phyloP scores from a whole-genome alignment of 73 alveolate species.

The Symbiodinium pilosum region DNA sequence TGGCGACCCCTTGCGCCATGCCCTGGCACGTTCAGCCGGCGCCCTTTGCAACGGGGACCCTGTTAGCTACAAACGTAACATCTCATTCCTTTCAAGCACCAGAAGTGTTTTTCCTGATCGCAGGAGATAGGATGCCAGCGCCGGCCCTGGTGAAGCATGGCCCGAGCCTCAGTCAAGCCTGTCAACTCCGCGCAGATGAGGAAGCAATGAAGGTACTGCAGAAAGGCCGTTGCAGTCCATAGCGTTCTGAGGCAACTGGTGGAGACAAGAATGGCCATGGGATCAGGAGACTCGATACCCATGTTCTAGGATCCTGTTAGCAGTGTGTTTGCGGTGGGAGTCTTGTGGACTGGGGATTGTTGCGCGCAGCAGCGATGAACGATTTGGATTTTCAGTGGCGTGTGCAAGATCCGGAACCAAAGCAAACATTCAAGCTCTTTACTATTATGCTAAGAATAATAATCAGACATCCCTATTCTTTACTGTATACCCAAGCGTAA shows the following conservation, averaged over 20 bases:
- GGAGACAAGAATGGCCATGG: constrained; percentile 95
- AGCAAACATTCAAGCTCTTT: no score
- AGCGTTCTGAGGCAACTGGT: constrained; percentile 76
- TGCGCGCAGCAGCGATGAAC: no score
- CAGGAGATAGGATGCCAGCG: constrained; percentile 88
- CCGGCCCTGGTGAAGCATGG: constrained; percentile 93
- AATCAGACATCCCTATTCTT: no score
- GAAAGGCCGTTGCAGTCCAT: no score
- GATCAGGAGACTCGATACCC: constrained; percentile 28
- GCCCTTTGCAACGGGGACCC: neutral
- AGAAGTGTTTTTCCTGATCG: neutral
- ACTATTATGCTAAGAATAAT: no score
- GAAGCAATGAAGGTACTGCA: no score
- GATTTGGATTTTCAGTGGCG: no score
- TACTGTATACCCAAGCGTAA: no score
- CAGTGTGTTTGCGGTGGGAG: no score
- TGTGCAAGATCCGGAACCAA: no score
- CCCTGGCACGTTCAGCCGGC: neutral
- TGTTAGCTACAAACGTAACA: neutral
- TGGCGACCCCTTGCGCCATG: constrained; percentile 9
- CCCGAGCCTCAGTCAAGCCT: neutral
- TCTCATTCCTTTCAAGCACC: neutral
- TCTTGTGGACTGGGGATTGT: no score
- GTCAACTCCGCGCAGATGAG: neutral
- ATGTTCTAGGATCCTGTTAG: no score